Conservation (phyloP, 1,284 basidiomycete genomes). For the Apiotrichum mycotoxinovorans region DNA sequence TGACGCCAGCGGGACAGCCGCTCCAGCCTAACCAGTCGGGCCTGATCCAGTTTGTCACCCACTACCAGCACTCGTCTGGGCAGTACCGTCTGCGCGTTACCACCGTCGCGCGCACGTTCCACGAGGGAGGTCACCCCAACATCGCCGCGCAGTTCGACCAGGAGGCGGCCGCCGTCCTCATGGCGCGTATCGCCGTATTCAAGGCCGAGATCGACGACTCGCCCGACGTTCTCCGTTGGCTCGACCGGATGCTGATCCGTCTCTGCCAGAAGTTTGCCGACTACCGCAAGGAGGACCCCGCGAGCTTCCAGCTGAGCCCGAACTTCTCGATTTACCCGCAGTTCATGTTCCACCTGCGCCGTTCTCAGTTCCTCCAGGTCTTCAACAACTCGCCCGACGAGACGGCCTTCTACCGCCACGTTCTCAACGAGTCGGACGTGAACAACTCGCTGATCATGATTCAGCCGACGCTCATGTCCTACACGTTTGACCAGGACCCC, state of each 20-base stretch:
- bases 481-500: slow-evolving; percentile 83
- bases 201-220: slow-evolving; percentile 99
- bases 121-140: slow-evolving; percentile 88
- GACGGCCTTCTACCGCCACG: slow-evolving; percentile 96
- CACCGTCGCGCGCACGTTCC: slow-evolving; percentile 94
- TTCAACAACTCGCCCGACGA: slow-evolving; percentile 99
- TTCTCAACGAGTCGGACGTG: slow-evolving; percentile 95
- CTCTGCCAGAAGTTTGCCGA: slow-evolving; percentile 99
- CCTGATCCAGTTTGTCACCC: slow-evolving; percentile 96
- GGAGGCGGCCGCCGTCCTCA: slow-evolving; percentile 94
- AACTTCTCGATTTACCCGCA: slow-evolving; percentile 99
- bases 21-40: slow-evolving; percentile 87
- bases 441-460: slow-evolving; percentile 99
- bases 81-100: slow-evolving; percentile 92
- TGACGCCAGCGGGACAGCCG: slow-evolving; percentile 95
- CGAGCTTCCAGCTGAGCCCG: slow-evolving; percentile 86
- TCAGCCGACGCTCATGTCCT: slow-evolving; percentile 98
- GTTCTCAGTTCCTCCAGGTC: slow-evolving; percentile 98
- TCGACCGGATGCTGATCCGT: slow-evolving; percentile 97
- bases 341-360: slow-evolving; percentile 99
- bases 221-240: slow-evolving; percentile 93
- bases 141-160: slow-evolving; percentile 96
- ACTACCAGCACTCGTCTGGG: slow-evolving; percentile 96
- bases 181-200: slow-evolving; percentile 98
- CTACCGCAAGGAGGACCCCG: slow-evolving; percentile 96